phyloP scores from a whole-genome alignment of 2,329 filamentous ascomycete genomes.

The Fusarium musae region DNA sequence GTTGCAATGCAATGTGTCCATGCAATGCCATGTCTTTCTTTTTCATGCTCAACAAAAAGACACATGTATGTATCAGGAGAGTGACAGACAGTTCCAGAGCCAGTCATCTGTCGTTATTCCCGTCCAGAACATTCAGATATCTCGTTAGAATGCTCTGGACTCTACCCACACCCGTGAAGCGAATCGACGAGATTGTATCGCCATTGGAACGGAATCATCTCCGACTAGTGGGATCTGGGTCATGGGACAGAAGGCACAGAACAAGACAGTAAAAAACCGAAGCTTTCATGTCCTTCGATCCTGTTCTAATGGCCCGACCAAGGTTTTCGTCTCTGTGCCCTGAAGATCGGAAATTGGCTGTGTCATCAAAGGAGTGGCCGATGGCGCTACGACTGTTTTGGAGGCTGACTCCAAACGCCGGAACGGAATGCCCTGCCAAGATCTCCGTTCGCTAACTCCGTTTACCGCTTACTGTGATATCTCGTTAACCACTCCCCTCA shows the following conservation, averaged over 20 bases:
- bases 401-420: conserved; percentile 23
- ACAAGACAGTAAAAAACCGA: conserved; percentile 20
- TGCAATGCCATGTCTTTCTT: conserved; percentile 8
- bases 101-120: not conserved
- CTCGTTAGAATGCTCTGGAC: conserved; percentile 4
- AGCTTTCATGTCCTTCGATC: conserved; percentile 6
- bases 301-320: not conserved
- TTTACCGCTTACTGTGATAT: conserved; percentile 6
- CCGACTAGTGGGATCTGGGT: not conserved
- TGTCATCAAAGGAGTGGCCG: conserved; percentile 43
- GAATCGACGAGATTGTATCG: conserved; percentile 1
- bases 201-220: conserved; percentile 1
- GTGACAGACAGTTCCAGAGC: not conserved
- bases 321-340: conserved; percentile 11
- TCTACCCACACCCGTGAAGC: not conserved
- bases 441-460: conserved; percentile 17
- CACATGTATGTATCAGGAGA: not conserved
- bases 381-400: conserved; percentile 30
- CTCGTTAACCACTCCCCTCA: not conserved
- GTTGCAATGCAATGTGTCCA: conserved; percentile 4
- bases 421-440: conserved; percentile 20
- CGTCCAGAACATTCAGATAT: not conserved
- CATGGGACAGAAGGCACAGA: not conserved
- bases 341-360: conserved; percentile 43
- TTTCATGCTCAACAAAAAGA: conserved; percentile 4